phyloP scores from a whole-genome alignment of 805 yeast genomes.

The fission yeast (Schizosaccharomyces pombe) region DNA sequence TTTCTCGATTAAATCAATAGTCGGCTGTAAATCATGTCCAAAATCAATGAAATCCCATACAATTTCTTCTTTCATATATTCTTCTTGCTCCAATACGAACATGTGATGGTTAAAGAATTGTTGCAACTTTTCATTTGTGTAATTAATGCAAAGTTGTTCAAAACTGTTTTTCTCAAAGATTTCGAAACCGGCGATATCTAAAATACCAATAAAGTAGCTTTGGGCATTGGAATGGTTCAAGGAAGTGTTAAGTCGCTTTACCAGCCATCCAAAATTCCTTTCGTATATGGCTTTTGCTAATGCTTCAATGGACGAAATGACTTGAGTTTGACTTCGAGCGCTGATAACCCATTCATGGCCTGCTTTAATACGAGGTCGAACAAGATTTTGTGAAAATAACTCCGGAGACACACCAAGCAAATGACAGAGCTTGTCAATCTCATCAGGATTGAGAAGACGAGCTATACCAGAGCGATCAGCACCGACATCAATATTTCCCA shows the following conservation, averaged over 20 bases:
- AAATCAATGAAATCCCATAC: constrained; percentile 87
- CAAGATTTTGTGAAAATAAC: constrained; percentile 32
- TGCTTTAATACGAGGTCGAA: constrained; percentile 70
- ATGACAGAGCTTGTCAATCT: constrained; percentile 28
- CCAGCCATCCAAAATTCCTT: constrained; percentile 53
- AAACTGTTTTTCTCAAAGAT: constrained; percentile 87
- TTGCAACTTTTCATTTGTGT: constrained; percentile 87
- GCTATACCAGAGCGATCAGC: constrained; percentile 51
- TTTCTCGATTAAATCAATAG: constrained; percentile 76
- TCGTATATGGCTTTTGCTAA: constrained; percentile 73
- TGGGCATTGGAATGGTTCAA: constrained; percentile 26
- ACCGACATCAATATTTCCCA: constrained; percentile 63
- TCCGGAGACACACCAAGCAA: constrained; percentile 41
- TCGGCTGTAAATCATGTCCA: constrained; percentile 83
- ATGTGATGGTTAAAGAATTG: constrained; percentile 93
- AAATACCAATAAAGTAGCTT: constrained; percentile 46
- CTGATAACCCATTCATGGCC: constrained; percentile 72
- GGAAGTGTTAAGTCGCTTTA: constrained; percentile 47
- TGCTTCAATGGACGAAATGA: constrained; percentile 61
- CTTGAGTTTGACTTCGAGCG: constrained; percentile 56
- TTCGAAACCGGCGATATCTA: constrained; percentile 95
- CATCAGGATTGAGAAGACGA: constrained; percentile 27
- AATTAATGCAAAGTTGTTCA: constrained; percentile 89
- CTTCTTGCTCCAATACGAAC: constrained; percentile 90
- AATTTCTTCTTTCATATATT: constrained; percentile 78